A percentile compares a stretch with the other conserved stretches of the same genome.
Evolutionary conservation across 2,329 filamentous ascomycete species (phyloP).

Genomic region (Calonectria pteridis): DNA sequence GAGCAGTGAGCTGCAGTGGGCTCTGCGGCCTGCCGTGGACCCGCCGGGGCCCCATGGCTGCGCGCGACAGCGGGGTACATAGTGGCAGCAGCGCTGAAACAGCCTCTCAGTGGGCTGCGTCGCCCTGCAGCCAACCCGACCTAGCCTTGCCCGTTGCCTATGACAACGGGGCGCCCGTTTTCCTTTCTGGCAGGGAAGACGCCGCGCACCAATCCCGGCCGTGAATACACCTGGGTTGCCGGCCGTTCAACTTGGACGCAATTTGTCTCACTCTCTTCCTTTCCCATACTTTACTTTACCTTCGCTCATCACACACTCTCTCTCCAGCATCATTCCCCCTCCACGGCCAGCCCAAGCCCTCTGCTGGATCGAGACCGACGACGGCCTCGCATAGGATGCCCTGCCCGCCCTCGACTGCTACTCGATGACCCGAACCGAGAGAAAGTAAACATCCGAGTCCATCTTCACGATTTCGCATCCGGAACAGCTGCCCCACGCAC

Average conservation of each 20-base stretch:
- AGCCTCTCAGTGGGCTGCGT: constrained; percentile 35
- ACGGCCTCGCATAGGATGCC: constrained; percentile 42
- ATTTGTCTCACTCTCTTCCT: constrained; percentile 39
- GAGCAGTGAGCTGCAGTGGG: constrained; percentile 7
- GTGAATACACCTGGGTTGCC: constrained; percentile 39
- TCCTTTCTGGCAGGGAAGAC: constrained; percentile 20
- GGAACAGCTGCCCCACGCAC: constrained; percentile 32
- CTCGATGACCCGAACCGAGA: constrained; percentile 45
- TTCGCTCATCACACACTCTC: constrained; percentile 20
- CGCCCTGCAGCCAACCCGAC: constrained; percentile 32
- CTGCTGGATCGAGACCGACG: constrained; percentile 33
- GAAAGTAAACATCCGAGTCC: constrained; percentile 43
- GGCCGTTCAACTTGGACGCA: constrained; percentile 21
- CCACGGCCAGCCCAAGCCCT: constrained; percentile 19
- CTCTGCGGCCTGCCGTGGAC: constrained; percentile 29
- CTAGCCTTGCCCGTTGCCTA: constrained; percentile 34
- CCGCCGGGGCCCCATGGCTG: constrained; percentile 30
- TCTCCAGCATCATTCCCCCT: neutral
- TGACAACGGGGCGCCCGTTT: constrained; percentile 33
- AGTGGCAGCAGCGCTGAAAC: constrained; percentile 35
- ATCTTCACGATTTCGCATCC: constrained; percentile 32
- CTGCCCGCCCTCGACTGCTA: constrained; percentile 36
- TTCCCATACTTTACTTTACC: constrained; percentile 20
- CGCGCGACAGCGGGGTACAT: constrained; percentile 43
- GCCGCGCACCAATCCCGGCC: constrained; percentile 21